phyloP scores from a whole-genome alignment of 257 asterid species.

The Scutellaria barbata region DNA sequence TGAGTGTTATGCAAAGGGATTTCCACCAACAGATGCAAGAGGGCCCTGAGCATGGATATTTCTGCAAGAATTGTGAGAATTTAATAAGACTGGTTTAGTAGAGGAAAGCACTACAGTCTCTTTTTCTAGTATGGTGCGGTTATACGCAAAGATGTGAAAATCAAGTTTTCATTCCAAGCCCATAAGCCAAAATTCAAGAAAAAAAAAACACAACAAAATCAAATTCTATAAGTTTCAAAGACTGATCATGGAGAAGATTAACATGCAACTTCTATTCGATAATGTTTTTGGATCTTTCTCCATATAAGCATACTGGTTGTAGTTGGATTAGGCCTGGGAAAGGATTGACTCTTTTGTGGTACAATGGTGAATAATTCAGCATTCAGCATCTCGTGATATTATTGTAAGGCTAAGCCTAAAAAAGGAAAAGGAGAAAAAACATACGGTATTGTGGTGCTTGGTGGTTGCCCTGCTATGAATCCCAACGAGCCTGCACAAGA shows the following conservation, averaged over 20 bases:
- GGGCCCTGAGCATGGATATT: slow-evolving; percentile 62
- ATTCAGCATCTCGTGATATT: too few relatives aligned
- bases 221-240: slow-evolving; percentile 1
- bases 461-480: slow-evolving; percentile 61
- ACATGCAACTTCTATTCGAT: not conserved
- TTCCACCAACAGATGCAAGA: slow-evolving; percentile 71
- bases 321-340: too few relatives aligned
- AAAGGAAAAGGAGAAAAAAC: slow-evolving; percentile 35
- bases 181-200: not conserved
- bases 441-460: slow-evolving; percentile 60
- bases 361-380: too few relatives aligned
- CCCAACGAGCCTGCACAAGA: slow-evolving; percentile 61
- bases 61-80: slow-evolving; percentile 54
- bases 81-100: slow-evolving; percentile 7
- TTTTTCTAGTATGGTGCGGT: too few relatives aligned
- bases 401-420: not conserved
- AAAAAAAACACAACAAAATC: not conserved
- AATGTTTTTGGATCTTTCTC: not conserved
- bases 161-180: not conserved
- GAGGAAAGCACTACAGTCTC: too few relatives aligned
- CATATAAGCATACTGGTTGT: too few relatives aligned
- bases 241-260: not conserved
- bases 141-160: not conserved
- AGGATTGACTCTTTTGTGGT: too few relatives aligned
- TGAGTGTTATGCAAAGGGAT: slow-evolving; percentile 66